These are phyloP conservation scores for Starmerella cellae DNA, from an alignment of 805 yeast species.

Conservation along the genomic window DNA sequence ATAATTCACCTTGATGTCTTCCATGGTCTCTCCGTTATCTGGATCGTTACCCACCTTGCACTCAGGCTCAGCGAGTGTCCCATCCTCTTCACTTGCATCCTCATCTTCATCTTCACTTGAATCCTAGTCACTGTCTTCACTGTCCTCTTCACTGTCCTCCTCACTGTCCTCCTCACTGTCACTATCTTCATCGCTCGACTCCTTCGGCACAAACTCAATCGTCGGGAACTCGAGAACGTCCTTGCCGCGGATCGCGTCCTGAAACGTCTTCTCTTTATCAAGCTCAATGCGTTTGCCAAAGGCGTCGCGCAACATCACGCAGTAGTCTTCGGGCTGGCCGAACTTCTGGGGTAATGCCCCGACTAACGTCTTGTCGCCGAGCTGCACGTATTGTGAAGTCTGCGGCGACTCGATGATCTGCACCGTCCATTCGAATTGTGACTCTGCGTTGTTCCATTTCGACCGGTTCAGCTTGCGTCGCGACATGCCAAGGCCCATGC, in stretches of 20 bases:
- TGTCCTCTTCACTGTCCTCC: constrained; percentile 2
- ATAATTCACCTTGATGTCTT: too few relatives aligned
- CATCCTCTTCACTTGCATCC: too few relatives aligned
- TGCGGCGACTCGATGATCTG: constrained; percentile 33
- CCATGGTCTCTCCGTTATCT: too few relatives aligned
- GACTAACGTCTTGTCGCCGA: constrained; percentile 17
- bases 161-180: constrained; percentile 9
- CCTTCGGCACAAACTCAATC: constrained; percentile 25
- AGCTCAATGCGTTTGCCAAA: constrained; percentile 12
- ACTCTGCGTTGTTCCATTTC: constrained; percentile 50
- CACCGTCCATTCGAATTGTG: constrained; percentile 62
- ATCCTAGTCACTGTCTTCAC: neutral
- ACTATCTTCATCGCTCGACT: constrained; percentile 9
- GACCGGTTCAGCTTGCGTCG: constrained; percentile 51
- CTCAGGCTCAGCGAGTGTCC: too few relatives aligned
- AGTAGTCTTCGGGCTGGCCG: constrained; percentile 2
- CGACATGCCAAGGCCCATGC: constrained; percentile 63
- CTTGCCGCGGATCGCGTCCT: constrained; percentile 39
- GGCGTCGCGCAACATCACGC: constrained; percentile 19
- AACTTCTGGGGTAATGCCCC: constrained; percentile 1
- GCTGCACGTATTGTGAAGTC: constrained; percentile 6
- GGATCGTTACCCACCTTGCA: too few relatives aligned
- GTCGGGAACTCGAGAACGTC: constrained; percentile 72
- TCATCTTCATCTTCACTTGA: too few relatives aligned
- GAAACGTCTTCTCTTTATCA: constrained; percentile 27